These are phyloP conservation scores for Fusarium beomiforme DNA, from an alignment of 2,329 filamentous ascomycete species.

Conservation along the genomic window DNA sequence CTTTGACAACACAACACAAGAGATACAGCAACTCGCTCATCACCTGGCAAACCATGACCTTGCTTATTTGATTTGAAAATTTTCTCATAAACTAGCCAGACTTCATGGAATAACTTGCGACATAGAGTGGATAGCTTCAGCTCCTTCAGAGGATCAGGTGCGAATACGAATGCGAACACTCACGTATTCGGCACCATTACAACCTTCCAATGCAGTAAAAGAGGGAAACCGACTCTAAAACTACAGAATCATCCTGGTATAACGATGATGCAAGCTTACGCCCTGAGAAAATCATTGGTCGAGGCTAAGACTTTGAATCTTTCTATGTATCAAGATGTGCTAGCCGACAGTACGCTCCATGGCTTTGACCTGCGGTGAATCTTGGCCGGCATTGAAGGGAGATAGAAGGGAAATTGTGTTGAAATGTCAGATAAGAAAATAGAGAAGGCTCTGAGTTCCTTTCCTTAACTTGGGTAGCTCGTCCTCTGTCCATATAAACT, in stretches of 20 bases:
- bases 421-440: not conserved
- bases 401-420: too few relatives aligned
- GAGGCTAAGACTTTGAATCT: not conserved
- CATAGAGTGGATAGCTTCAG: not conserved
- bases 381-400: not conserved
- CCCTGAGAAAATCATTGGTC: not conserved
- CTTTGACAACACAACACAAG: not conserved
- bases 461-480: not conserved
- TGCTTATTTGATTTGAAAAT: rapidly evolving
- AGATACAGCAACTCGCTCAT: not conserved
- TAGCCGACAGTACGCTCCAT: not conserved
- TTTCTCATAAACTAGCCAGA: not conserved
- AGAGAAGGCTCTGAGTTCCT: not conserved
- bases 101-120: not conserved
- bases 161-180: slow-evolving; percentile 29
- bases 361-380: not conserved
- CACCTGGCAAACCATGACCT: not conserved
- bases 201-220: not conserved
- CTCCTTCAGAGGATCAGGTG: not conserved
- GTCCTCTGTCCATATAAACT: slow-evolving; percentile 7
- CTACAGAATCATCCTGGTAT: not conserved
- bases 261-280: not conserved
- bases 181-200: slow-evolving; percentile 11
- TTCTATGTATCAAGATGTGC: slow-evolving; percentile 1
- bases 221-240: not conserved